These are phyloP conservation scores for Zelonia costaricensis DNA, from an alignment of 208 protist genomes.

Conservation along the genomic window DNA sequence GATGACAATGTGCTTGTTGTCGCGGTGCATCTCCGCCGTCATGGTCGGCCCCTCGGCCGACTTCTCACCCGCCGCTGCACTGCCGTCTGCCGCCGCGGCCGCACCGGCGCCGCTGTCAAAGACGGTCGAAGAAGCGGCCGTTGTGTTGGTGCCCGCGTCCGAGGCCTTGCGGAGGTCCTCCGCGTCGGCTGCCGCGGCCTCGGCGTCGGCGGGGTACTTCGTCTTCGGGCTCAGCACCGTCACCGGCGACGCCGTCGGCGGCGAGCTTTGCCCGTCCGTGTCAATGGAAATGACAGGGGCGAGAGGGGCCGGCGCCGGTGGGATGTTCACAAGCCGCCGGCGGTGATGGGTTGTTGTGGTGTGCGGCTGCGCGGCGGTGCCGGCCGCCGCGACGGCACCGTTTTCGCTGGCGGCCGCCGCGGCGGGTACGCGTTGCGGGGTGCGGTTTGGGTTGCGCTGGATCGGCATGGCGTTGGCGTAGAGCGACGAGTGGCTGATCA, in stretches of 20 bases:
- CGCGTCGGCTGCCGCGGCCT: not conserved
- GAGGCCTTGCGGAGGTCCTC: not conserved
- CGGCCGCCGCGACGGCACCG: too few relatives aligned
- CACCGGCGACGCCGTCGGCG: not conserved
- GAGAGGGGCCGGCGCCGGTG: too few relatives aligned
- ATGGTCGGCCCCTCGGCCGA: conserved; percentile 3
- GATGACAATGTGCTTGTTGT: conserved; percentile 21
- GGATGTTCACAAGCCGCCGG: conserved; percentile 5
- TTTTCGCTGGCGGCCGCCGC: not conserved
- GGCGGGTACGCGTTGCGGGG: conserved; percentile 5
- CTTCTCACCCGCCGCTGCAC: not conserved
- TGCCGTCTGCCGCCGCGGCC: too few relatives aligned
- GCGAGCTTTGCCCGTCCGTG: not conserved
- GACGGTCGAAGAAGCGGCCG: not conserved
- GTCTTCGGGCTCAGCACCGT: not conserved
- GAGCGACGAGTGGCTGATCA: conserved; percentile 3
- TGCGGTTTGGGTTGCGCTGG: not conserved
- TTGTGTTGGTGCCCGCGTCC: not conserved
- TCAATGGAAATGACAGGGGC: not conserved
- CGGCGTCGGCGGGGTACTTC: not conserved
- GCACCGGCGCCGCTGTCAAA: not conserved
- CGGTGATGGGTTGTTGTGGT: too few relatives aligned
- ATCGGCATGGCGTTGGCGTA: conserved; percentile 5
- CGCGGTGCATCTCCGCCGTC: conserved; percentile 5
- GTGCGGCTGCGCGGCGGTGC: not conserved